A percentile compares a stretch with the other conserved stretches of the same genome.
These are phyloP conservation scores for Polytolypa hystricis DNA, from an alignment of 2,329 filamentous ascomycete genomes.

Conservation along the genomic window DNA sequence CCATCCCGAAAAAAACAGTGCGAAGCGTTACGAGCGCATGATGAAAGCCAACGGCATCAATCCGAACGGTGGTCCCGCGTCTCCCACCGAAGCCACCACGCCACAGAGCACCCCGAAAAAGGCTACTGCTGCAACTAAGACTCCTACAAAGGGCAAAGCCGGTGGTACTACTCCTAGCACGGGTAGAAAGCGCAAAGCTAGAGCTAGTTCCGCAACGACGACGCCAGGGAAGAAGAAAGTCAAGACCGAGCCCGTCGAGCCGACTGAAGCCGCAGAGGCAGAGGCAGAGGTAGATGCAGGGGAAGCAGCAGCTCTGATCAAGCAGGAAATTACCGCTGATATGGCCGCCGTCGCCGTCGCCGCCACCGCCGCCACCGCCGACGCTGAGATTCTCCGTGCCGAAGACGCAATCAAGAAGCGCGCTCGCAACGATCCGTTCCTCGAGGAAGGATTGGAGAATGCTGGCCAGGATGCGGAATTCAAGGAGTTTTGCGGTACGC, in stretches of 20 bases:
- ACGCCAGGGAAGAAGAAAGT: conserved; percentile 10
- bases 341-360: too few species aligned
- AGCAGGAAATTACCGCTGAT: too few species aligned
- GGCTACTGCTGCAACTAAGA: conserved; percentile 10
- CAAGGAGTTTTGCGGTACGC: conserved; percentile 9
- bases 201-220: conserved; percentile 1
- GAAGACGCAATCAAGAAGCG: too few species aligned
- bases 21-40: conserved; percentile 58
- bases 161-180: conserved; percentile 12
- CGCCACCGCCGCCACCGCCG: too few species aligned
- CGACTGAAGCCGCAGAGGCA: conserved; percentile 3
- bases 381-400: too few species aligned
- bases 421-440: conserved; percentile 8
- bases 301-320: too few species aligned
- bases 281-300: neutral
- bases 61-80: conserved; percentile 11
- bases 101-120: conserved; percentile 14
- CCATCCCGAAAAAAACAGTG: too few species aligned
- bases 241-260: conserved; percentile 9
- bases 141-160: conserved; percentile 17
- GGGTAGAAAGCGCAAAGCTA: conserved; percentile 12
- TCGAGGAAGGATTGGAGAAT: neutral
- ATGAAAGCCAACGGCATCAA: conserved; percentile 47
- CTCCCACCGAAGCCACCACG: conserved; percentile 11
- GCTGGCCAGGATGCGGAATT: conserved; percentile 6